Evolutionary conservation across 1,284 basidiomycete genomes (phyloP).

Genomic region (Pseudozyma sp.): DNA sequence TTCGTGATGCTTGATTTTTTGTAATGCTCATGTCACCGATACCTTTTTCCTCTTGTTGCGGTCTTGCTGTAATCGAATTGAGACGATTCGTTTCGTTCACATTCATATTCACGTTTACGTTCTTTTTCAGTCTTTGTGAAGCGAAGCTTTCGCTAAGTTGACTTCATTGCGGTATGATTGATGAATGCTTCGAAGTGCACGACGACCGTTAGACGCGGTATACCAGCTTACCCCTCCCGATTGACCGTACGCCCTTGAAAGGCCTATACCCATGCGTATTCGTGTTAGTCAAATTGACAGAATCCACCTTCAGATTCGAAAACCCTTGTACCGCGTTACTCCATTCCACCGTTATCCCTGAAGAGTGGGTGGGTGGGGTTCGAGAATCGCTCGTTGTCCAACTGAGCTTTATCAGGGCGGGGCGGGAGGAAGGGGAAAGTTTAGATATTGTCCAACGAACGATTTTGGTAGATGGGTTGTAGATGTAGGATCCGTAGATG

Average conservation of each 20-base stretch:
- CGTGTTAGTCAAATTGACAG: slow-evolving; percentile 78
- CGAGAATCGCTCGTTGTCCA: slow-evolving; percentile 32
- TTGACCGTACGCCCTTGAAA: slow-evolving; percentile 76
- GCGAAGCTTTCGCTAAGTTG: too few relatives aligned
- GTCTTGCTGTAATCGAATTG: not conserved
- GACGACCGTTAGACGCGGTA: slow-evolving; percentile 37
- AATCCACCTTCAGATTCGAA: slow-evolving; percentile 84
- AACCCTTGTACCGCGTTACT: slow-evolving; percentile 80
- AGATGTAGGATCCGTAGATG: slow-evolving; percentile 47
- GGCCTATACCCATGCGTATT: slow-evolving; percentile 70
- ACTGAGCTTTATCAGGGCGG: slow-evolving; percentile 36
- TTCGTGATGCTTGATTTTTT: slow-evolving; percentile 5
- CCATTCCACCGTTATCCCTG: slow-evolving; percentile 79
- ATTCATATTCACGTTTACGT: too few relatives aligned
- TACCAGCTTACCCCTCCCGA: slow-evolving; percentile 63
- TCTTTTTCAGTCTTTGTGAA: too few relatives aligned
- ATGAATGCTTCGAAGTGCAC: too few relatives aligned
- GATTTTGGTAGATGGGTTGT: slow-evolving; percentile 47
- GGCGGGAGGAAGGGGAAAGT: slow-evolving; percentile 20
- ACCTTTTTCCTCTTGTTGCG: slow-evolving; percentile 2
- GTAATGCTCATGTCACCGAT: slow-evolving; percentile 10
- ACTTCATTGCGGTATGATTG: too few relatives aligned
- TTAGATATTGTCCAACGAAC: slow-evolving; percentile 51
- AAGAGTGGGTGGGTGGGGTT: slow-evolving; percentile 73
- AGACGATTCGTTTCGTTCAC: too few relatives aligned